phyloP scores from a whole-genome alignment of 371 early-diverging fungal genomes.

The Mortierella sp. region DNA sequence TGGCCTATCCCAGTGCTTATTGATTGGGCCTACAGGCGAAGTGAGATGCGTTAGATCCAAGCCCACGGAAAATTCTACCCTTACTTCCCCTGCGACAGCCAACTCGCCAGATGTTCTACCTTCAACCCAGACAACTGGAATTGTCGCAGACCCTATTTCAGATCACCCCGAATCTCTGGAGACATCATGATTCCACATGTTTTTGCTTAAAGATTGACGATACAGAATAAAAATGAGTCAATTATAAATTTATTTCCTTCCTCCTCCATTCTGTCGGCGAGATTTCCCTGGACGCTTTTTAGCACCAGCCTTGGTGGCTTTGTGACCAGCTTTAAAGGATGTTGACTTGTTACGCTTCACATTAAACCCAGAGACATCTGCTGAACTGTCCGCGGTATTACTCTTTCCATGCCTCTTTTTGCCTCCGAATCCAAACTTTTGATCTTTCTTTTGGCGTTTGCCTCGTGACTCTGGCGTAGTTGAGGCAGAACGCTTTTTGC shows the following conservation, averaged over 20 bases:
- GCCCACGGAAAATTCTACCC: conserved; percentile 13
- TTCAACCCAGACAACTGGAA: background rate
- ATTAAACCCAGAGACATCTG: conserved; percentile 77
- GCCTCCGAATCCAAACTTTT: conserved; percentile 93
- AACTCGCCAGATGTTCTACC: conserved; percentile 25
- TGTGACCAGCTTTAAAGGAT: conserved; percentile 51
- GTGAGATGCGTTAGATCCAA: conserved; percentile 54
- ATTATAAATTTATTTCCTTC: conserved; percentile 30
- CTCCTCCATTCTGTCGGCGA: conserved; percentile 52
- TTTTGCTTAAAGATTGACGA: background rate
- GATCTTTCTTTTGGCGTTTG: conserved; percentile 58
- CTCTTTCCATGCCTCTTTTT: conserved; percentile 81
- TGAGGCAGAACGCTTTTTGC: conserved; percentile 40
- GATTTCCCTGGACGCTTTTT: conserved; percentile 55
- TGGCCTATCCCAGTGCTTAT: conserved; percentile 62
- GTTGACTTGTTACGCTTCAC: conserved; percentile 71
- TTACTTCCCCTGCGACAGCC: conserved; percentile 1
- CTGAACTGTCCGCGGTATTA: conserved; percentile 85
- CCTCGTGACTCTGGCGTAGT: conserved; percentile 57
- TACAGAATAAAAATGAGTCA: background rate
- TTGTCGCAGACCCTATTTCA: conserved; percentile 5
- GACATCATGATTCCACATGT: conserved; percentile 7
- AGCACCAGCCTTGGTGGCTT: conserved; percentile 40
- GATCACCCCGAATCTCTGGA: conserved; percentile 15
- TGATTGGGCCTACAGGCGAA: conserved; percentile 71